Evolutionary conservation across 1,139 yeast genomes (phyloP).

Genomic region (Zygoascus sp.): DNA sequence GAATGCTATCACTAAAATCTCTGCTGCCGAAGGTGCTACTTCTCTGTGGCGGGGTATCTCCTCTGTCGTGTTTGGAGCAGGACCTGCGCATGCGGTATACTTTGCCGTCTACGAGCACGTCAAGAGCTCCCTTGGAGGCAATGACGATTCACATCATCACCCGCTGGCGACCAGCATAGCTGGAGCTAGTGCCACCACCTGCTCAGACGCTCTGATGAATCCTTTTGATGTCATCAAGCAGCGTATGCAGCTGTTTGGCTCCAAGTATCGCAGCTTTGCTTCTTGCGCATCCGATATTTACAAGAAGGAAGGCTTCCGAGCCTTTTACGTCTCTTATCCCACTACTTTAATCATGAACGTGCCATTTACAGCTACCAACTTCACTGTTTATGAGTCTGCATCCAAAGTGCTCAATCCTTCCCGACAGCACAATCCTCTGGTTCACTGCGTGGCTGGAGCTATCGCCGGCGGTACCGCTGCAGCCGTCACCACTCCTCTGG

Average conservation of each 20-base stretch:
- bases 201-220: conserved; percentile 94
- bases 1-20: conserved; percentile 64
- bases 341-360: conserved; percentile 90
- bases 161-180: conserved; percentile 33
- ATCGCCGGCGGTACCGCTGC: conserved; percentile 96
- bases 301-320: conserved; percentile 68
- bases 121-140: conserved; percentile 51
- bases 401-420: conserved; percentile 75
- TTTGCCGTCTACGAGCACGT: conserved; percentile 92
- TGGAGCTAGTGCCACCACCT: conserved; percentile 79
- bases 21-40: conserved; percentile 84
- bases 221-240: conserved; percentile 97
- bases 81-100: conserved; percentile 98
- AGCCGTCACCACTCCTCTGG: conserved; percentile 92
- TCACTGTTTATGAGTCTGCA: conserved; percentile 85
- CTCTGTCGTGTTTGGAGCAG: conserved; percentile 95
- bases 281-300: conserved; percentile 49
- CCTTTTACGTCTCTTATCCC: conserved; percentile 91
- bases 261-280: conserved; percentile 33
- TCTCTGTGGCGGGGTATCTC: conserved; percentile 95
- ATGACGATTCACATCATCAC: conserved; percentile 49
- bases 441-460: conserved; percentile 93
- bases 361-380: conserved; percentile 94
- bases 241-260: conserved; percentile 55
- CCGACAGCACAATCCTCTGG: conserved; percentile 76